These are phyloP conservation scores for Sanghuangporus sanghuang DNA, from an alignment of 1,284 basidiomycete species.

Conservation along the genomic window DNA sequence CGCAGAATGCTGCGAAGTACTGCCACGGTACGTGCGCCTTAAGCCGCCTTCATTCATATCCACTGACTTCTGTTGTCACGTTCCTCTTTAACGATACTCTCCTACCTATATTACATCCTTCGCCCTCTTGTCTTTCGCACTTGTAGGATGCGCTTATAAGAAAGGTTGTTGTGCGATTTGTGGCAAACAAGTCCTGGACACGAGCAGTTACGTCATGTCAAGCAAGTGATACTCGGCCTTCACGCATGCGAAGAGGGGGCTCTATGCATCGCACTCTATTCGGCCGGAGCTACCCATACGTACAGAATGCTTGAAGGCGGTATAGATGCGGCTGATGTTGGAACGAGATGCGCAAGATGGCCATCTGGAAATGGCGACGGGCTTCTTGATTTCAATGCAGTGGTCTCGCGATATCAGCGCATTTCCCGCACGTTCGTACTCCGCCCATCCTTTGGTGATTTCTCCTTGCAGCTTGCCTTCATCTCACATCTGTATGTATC, in stretches of 20 bases:
- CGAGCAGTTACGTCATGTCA: conserved; percentile 76
- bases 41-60: conserved; percentile 14
- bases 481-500: neutral
- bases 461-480: neutral
- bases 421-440: neutral
- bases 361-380: neutral
- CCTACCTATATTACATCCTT: neutral
- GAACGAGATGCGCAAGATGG: neutral
- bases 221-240: conserved; percentile 38
- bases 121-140: neutral
- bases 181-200: conserved; percentile 78
- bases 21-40: conserved; percentile 60
- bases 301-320: neutral
- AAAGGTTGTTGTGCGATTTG: conserved; percentile 81
- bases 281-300: neutral
- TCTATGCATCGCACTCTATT: no score
- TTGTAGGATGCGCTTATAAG: conserved; percentile 75
- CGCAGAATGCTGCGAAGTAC: conserved; percentile 80
- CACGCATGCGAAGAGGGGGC: neutral
- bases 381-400: neutral
- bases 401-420: neutral
- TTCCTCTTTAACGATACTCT: neutral
- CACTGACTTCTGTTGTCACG: neutral
- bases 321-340: no score
- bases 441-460: neutral